A percentile compares a stretch with the other conserved stretches of the same genome.
These are phyloP conservation scores for Rhizomucor pusillus DNA, from an alignment of 371 early-diverging fungal species.

Conservation along the genomic window DNA sequence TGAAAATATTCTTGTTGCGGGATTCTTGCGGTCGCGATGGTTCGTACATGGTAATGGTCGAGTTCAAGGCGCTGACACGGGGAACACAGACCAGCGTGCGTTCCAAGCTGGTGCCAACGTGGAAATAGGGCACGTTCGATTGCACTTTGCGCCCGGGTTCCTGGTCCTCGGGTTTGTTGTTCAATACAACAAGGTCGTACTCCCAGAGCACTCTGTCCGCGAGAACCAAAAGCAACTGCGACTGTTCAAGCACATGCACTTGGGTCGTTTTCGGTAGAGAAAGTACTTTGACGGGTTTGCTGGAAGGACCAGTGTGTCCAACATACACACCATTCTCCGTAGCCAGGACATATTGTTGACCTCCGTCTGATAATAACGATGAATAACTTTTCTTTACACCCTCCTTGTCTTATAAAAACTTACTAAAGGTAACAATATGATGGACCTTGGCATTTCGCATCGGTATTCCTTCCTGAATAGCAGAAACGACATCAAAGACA, in stretches of 20 bases:
- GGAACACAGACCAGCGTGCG: constrained; percentile 41
- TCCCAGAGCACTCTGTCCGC: constrained; percentile 40
- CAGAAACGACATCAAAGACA: constrained; percentile 58
- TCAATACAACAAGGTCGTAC: constrained; percentile 33
- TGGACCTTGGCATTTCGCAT: constrained; percentile 21
- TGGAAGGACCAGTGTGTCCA: constrained; percentile 24
- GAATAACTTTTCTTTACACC: not conserved
- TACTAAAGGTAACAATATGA: constrained; percentile 43
- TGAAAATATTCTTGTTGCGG: constrained; percentile 11
- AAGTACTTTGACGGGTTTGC: constrained; percentile 32
- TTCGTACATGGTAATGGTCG: constrained; percentile 30
- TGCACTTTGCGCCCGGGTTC: constrained; percentile 29
- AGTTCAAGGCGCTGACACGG: constrained; percentile 25
- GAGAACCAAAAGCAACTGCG: constrained; percentile 34
- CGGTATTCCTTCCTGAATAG: constrained; percentile 22
- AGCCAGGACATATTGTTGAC: constrained; percentile 40
- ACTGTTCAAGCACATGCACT: constrained; percentile 35
- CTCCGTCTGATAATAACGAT: constrained; percentile 21
- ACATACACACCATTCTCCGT: constrained; percentile 46
- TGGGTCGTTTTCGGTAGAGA: constrained; percentile 30
- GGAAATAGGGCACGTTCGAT: constrained; percentile 38
- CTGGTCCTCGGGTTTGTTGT: constrained; percentile 32
- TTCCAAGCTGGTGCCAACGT: constrained; percentile 33
- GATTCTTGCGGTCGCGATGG: constrained; percentile 18
- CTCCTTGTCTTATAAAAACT: constrained; percentile 2